Evolutionary conservation across 441 rosid species (phyloP).

Genomic region (Erodium texanum): DNA sequence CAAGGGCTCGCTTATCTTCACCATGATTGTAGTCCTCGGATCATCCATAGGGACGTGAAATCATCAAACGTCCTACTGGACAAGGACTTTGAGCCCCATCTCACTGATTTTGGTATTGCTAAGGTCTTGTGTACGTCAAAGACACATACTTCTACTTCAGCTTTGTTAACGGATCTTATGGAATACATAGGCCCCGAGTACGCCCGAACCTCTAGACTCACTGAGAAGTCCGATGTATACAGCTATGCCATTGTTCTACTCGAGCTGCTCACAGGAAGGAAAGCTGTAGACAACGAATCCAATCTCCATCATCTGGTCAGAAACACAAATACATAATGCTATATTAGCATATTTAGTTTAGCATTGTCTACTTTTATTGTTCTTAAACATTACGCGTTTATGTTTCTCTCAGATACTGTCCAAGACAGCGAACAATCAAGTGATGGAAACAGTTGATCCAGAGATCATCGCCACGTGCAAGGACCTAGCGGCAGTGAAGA

Average conservation of each 20-base stretch:
- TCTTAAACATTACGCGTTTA: background rate
- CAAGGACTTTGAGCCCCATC: conserved; percentile 82
- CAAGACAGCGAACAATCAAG: conserved; percentile 71
- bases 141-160: conserved; percentile 80
- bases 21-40: conserved; percentile 91
- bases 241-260: conserved; percentile 91
- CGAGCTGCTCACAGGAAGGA: conserved; percentile 80
- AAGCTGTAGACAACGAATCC: conserved; percentile 86
- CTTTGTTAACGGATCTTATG: conserved; percentile 83
- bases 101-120: conserved; percentile 96
- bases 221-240: conserved; percentile 88
- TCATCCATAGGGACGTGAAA: conserved; percentile 91
- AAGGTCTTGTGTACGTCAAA: conserved; percentile 73
- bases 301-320: conserved; percentile 91
- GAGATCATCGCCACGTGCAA: conserved; percentile 64
- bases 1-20: conserved; percentile 90
- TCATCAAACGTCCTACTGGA: conserved; percentile 83
- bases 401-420: conserved; percentile 51
- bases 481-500: conserved; percentile 75
- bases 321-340: background rate
- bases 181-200: conserved; percentile 97
- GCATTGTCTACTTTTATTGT: too few relatives aligned
- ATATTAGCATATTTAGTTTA: too few relatives aligned
- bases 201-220: conserved; percentile 88
- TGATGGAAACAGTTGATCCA: conserved; percentile 78